Percentiles rank a stretch among this genome's conserved stretches.
Conservation (phyloP, 169 alveolate genomes). For the Plasmodium ovale region DNA sequence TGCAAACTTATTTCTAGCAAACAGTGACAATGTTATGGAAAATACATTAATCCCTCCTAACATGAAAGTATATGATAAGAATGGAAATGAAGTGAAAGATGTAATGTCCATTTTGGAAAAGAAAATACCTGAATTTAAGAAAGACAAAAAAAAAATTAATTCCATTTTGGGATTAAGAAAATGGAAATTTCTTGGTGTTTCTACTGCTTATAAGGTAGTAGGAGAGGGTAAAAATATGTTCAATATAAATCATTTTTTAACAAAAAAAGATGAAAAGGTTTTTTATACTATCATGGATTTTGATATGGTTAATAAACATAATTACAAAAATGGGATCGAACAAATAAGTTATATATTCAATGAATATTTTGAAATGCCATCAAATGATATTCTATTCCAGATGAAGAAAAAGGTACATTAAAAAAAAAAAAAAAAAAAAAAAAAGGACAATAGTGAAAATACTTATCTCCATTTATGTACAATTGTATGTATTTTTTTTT, state of each 20-base stretch:
- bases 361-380: constrained; percentile 72
- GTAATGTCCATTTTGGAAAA: constrained; percentile 66
- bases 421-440: neutral
- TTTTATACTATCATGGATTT: constrained; percentile 72
- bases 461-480: no score
- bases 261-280: constrained; percentile 68
- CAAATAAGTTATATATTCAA: constrained; percentile 52
- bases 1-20: constrained; percentile 69
- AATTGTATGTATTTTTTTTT: neutral
- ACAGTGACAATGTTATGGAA: constrained; percentile 42
- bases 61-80: constrained; percentile 70
- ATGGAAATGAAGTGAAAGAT: constrained; percentile 66
- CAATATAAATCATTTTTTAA: constrained; percentile 65
- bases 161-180: constrained; percentile 57
- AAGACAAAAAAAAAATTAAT: constrained; percentile 64
- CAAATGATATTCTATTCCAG: constrained; percentile 26
- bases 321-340: constrained; percentile 21
- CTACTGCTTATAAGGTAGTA: constrained; percentile 72
- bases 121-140: constrained; percentile 64
- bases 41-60: constrained; percentile 50
- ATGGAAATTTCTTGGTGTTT: constrained; percentile 69
- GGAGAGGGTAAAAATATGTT: constrained; percentile 75
- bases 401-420: constrained; percentile 53
- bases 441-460: no score
- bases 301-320: constrained; percentile 43